A percentile compares a stretch with the other conserved stretches of the same genome.
Conservation (phyloP, 2,329 filamentous ascomycete species). For the Exophiala oligosperma region DNA sequence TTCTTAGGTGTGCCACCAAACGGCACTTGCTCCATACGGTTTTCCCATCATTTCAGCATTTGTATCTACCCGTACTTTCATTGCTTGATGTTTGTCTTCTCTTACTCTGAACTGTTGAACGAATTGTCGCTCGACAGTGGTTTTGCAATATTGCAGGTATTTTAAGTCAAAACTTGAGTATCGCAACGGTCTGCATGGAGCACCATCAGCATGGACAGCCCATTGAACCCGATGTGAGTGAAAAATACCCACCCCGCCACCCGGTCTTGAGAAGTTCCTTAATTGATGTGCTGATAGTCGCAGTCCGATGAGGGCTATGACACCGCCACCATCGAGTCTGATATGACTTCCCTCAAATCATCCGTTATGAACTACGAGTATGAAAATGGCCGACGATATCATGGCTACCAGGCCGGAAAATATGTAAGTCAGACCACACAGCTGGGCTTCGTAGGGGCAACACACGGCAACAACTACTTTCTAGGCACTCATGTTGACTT, state of each 20-base stretch:
- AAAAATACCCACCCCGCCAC: not conserved
- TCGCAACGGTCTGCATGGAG: not conserved
- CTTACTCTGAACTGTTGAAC: no score
- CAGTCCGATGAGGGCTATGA: constrained; percentile 1
- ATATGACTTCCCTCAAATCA: constrained; percentile 2
- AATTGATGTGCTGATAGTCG: not conserved
- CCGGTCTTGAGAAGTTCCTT: not conserved
- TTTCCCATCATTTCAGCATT: no score
- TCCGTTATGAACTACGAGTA: constrained; percentile 5
- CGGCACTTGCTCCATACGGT: no score
- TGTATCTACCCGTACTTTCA: no score
- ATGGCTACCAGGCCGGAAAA: constrained; percentile 14
- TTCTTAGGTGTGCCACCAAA: not conserved
- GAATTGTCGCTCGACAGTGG: no score
- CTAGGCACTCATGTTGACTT: not conserved
- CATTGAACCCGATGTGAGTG: not conserved
- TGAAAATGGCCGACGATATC: constrained; percentile 17
- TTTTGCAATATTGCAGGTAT: not conserved
- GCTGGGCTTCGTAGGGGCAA: not conserved
- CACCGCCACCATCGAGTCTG: not conserved
- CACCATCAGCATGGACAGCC: not conserved
- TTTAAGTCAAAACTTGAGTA: not conserved
- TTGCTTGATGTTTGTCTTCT: no score
- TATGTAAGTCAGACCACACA: not conserved
- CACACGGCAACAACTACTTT: not conserved